A percentile compares a stretch with the other conserved stretches of the same genome.
Conservation (phyloP, 306 rosid genomes). For the Hippophae gyantsensis region DNA sequence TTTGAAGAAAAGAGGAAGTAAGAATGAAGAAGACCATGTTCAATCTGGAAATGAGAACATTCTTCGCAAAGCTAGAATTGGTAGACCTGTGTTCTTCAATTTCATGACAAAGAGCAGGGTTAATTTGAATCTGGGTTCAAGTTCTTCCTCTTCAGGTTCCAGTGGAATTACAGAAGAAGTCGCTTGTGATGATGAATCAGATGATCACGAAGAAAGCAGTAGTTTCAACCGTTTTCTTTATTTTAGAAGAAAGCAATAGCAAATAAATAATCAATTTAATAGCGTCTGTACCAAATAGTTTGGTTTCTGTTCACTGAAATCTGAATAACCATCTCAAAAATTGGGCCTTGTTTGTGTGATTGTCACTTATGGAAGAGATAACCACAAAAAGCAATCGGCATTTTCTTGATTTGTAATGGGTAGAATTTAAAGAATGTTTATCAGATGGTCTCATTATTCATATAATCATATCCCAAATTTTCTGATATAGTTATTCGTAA, state of each 20-base stretch:
- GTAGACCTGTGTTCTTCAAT: slow-evolving; percentile 64
- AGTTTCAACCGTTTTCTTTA: slow-evolving; percentile 47
- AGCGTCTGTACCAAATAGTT: slow-evolving; percentile 13
- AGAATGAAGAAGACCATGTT: slow-evolving; percentile 26
- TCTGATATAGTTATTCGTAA: not conserved
- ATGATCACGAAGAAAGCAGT: slow-evolving; percentile 75
- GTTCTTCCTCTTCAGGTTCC: slow-evolving; percentile 46
- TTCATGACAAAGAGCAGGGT: slow-evolving; percentile 50
- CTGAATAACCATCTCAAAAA: slow-evolving; percentile 28
- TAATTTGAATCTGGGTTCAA: slow-evolving; percentile 30
- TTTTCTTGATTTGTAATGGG: slow-evolving; percentile 19
- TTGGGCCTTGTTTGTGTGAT: slow-evolving; percentile 16
- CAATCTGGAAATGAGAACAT: slow-evolving; percentile 6
- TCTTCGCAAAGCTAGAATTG: slow-evolving; percentile 4
- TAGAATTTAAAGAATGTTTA: slow-evolving; percentile 14
- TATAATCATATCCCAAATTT: slow-evolving; percentile 15
- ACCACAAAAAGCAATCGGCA: slow-evolving; percentile 26
- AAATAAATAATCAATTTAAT: not conserved
- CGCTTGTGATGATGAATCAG: slow-evolving; percentile 33
- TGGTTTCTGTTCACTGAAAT: not conserved
- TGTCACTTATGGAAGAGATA: slow-evolving; percentile 11
- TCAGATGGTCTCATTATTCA: slow-evolving; percentile 19
- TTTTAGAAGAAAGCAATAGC: slow-evolving; percentile 34
- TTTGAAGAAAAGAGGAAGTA: slow-evolving; percentile 60
- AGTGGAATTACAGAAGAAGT: slow-evolving; percentile 70